Conservation (phyloP, 2,329 filamentous ascomycete genomes). For the Helicocarpus griseus region DNA sequence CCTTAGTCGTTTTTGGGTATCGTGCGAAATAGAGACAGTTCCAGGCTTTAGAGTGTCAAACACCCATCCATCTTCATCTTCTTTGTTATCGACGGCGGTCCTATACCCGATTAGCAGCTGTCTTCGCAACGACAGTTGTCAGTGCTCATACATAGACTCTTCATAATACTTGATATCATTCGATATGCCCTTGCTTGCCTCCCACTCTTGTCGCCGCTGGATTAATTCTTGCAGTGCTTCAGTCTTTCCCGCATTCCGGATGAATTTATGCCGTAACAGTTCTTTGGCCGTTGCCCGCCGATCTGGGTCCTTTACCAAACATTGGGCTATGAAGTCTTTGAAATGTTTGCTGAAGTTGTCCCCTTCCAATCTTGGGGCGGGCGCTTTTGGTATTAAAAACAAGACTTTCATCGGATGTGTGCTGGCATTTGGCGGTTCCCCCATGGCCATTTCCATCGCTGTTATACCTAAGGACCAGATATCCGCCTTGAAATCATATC, state of each 20-base stretch:
- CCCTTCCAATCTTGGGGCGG: conserved; percentile 74
- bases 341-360: conserved; percentile 75
- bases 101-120: conserved; percentile 23
- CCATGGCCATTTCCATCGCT: conserved; percentile 78
- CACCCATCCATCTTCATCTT: conserved; percentile 79
- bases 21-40: conserved; percentile 50
- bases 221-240: conserved; percentile 84
- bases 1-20: conserved; percentile 41
- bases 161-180: conserved; percentile 80
- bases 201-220: conserved; percentile 67
- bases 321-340: conserved; percentile 86
- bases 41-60: conserved; percentile 81
- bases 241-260: conserved; percentile 75
- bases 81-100: conserved; percentile 51
- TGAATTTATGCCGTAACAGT: conserved; percentile 77
- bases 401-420: conserved; percentile 91
- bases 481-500: conserved; percentile 80
- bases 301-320: conserved; percentile 86
- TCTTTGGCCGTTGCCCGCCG: conserved; percentile 76
- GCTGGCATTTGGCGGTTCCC: conserved; percentile 77
- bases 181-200: conserved; percentile 60
- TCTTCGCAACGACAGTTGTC: background rate
- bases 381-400: conserved; percentile 81
- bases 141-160: conserved; percentile 59
- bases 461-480: conserved; percentile 92